A percentile compares a stretch with the other conserved stretches of the same genome.
Conservation (phyloP, 1,284 basidiomycete species). For the Irpex rosettiformis region DNA sequence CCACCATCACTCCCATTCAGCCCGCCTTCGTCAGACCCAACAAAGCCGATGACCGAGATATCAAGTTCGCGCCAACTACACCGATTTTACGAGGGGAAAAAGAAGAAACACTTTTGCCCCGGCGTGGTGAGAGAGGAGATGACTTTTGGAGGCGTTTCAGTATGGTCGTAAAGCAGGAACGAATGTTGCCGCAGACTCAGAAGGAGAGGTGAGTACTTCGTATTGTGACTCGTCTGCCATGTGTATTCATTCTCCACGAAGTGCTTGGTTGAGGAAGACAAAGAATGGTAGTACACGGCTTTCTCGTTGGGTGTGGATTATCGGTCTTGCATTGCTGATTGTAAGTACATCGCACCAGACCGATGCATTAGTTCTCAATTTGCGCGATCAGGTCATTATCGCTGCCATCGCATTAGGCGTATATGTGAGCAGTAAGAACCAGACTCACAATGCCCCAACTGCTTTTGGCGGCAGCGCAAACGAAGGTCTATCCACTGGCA, state of each 20-base stretch:
- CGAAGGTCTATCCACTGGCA: conserved; percentile 28
- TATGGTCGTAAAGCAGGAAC: conserved; percentile 72
- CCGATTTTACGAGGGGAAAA: conserved; percentile 64
- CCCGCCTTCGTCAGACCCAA: conserved; percentile 71
- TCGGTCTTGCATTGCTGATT: conserved; percentile 56
- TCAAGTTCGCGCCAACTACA: conserved; percentile 46
- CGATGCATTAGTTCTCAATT: background rate
- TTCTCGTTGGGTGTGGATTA: conserved; percentile 66
- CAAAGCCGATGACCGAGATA: conserved; percentile 37
- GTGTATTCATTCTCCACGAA: conserved; percentile 24
- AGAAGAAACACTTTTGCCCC: conserved; percentile 65
- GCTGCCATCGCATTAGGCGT: conserved; percentile 57
- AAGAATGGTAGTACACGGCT: conserved; percentile 46
- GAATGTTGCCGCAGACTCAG: conserved; percentile 34
- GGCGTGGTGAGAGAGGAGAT: conserved; percentile 66
- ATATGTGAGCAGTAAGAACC: conserved; percentile 50
- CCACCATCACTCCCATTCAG: conserved; percentile 73
- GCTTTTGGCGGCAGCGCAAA: conserved; percentile 67
- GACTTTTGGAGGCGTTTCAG: conserved; percentile 84
- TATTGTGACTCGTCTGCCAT: background rate
- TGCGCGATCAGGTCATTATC: conserved; percentile 39
- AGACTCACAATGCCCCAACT: conserved; percentile 46
- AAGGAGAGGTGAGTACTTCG: conserved; percentile 46
- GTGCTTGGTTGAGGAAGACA: conserved; percentile 66
- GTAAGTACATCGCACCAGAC: conserved; percentile 30